Evolutionary conservation across 371 early-diverging fungal species (phyloP).

Genomic region (Rhizomucor miehei): DNA sequence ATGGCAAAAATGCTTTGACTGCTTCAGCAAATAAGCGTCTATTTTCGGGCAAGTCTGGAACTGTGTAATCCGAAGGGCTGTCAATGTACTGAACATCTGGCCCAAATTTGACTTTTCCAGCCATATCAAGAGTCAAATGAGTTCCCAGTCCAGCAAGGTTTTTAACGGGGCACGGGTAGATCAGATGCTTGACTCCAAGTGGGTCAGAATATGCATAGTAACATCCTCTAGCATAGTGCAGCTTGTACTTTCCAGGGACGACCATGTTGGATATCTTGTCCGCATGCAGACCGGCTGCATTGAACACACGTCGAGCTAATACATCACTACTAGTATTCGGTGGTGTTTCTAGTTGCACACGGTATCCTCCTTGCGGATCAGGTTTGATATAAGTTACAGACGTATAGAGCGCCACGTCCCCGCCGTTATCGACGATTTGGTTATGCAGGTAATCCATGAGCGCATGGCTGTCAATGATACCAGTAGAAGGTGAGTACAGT

Average conservation of each 20-base stretch:
- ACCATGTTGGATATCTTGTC: conserved; percentile 64
- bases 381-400: conserved; percentile 47
- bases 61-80: conserved; percentile 54
- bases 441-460: conserved; percentile 64
- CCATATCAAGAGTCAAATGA: conserved; percentile 83
- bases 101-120: conserved; percentile 77
- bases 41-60: conserved; percentile 44
- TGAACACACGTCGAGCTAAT: conserved; percentile 64
- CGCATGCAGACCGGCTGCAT: conserved; percentile 76
- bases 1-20: conserved; percentile 64
- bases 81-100: conserved; percentile 73
- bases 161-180: conserved; percentile 84
- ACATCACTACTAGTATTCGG: conserved; percentile 37
- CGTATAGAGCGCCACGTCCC: conserved; percentile 51
- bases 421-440: conserved; percentile 29
- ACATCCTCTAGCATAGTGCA: conserved; percentile 76
- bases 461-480: conserved; percentile 78
- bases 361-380: conserved; percentile 32
- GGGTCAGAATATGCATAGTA: conserved; percentile 64
- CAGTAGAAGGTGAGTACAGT: conserved; percentile 73
- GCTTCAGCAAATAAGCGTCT: conserved; percentile 49
- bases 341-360: conserved; percentile 40
- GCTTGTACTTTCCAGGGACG: conserved; percentile 26
- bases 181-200: conserved; percentile 56
- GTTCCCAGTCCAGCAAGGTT: conserved; percentile 75